Base-by-base conservation (phyloP, 176 grass and related monocot genomes). In the Eleusine indica region DNA sequence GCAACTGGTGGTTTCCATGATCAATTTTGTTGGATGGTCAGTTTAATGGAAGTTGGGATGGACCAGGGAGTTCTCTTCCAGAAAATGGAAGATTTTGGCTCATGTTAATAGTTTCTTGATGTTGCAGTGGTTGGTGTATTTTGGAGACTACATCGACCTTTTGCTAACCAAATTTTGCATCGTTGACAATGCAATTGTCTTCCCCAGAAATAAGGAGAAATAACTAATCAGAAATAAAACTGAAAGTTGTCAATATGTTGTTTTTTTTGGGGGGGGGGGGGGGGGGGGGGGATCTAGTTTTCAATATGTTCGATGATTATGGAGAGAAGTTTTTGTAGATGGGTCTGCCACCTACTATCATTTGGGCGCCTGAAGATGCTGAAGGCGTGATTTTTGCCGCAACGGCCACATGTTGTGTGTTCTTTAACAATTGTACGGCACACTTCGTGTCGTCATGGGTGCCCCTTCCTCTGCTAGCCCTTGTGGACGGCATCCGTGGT, bases 161-260 rank as follows among this genome's bases (percentile, higher is more conserved):
- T 76, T 80, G 51, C 63, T 81, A 76, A 81, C 60, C 71, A 87
- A 85, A 81, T 85, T 89, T 89, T 84, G 41, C 47, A 41, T 74
- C 10, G 6, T 46, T 10, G 29, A 46, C 28, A 67, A 32, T 40
- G 41, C 40, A 42, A 16, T n/a, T 32, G 4, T 5, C 18, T 61
- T 16, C 0, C 10, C 5, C 3, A 17, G 48, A 84, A 84, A 88
- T 84, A 84, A 84, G 68, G 61, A 69, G 61, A 66, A 88, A 40
- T 74, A 61, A 22, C 74, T 68, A 30, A 4, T 3, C 10, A 19
- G 57, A 42, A 52, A 77, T 37, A 77, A 62, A 62, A 7, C 14
- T 17, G 18, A 12, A 18, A 47, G 4, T 22, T 35, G 13, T 63
- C 19, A 44, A 29, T 39, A 1, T 81, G 39, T 19, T 40, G 3